Percentiles rank a stretch among this genome's conserved stretches.
Conservation (phyloP, 306 rosid species). For the Sphenostylis stenocarpa region DNA sequence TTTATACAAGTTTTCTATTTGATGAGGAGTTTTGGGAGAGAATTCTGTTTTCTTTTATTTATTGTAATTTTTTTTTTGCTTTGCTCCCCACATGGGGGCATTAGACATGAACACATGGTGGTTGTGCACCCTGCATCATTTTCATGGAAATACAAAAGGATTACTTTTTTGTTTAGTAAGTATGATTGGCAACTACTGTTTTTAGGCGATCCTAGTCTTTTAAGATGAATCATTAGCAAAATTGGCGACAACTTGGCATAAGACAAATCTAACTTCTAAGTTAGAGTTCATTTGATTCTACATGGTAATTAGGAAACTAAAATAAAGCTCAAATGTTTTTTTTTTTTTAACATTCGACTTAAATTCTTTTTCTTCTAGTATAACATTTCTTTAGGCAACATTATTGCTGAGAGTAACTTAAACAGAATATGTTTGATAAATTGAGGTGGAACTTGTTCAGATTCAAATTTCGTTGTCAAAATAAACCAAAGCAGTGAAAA, state of each 20-base stretch:
- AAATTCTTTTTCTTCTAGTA: not conserved
- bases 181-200: not conserved
- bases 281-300: not conserved
- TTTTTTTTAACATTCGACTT: not conserved
- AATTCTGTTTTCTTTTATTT: not conserved
- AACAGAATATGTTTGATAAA: not conserved
- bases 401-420: not conserved
- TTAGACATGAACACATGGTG: not conserved
- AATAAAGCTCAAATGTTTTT: not conserved
- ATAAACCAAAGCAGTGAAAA: not conserved
- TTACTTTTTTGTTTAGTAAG: constrained; percentile 1
- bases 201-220: not conserved
- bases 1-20: constrained; percentile 3
- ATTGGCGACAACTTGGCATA: not conserved
- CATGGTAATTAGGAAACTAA: not conserved
- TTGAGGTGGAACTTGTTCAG: not conserved
- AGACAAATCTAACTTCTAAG: not conserved
- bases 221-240: not conserved
- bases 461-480: not conserved
- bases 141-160: constrained; percentile 17
- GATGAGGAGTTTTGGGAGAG: not conserved
- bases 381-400: not conserved
- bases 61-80: not conserved
- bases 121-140: not conserved
- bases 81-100: not conserved